Conservation (phyloP, 75 land plant genomes). For the Adiantum capillusveneris region DNA sequence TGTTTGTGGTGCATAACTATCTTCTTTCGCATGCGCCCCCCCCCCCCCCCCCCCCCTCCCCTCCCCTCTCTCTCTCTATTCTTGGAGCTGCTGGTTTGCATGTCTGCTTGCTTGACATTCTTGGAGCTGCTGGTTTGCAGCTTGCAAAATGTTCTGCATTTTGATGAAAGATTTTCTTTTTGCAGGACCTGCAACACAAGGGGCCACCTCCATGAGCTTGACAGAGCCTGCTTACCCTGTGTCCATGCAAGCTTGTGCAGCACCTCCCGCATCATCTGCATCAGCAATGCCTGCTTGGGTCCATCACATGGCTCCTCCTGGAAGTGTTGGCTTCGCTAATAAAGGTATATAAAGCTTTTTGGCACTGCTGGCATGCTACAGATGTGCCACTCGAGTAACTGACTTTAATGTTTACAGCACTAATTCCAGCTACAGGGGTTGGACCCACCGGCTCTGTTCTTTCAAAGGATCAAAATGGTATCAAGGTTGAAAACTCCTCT, state of each 20-base stretch:
- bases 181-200: too few relatives aligned
- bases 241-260: constrained; percentile 2
- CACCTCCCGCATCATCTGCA: constrained; percentile 10
- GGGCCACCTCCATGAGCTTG: neutral
- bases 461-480: constrained; percentile 7
- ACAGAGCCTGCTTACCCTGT: constrained; percentile 1
- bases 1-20: too few relatives aligned
- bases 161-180: too few relatives aligned
- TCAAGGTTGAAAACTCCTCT: constrained; percentile 20
- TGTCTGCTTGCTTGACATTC: too few relatives aligned
- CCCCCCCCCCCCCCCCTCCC: too few relatives aligned
- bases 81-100: too few relatives aligned
- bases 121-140: too few relatives aligned
- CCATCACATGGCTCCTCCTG: constrained; percentile 17
- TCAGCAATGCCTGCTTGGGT: constrained; percentile 22
- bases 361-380: too few relatives aligned
- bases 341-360: neutral
- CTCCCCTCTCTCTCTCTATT: too few relatives aligned
- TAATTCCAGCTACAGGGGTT: neutral
- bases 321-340: neutral
- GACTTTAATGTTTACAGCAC: neutral
- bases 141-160: too few relatives aligned
- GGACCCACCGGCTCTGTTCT: neutral
- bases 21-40: too few relatives aligned
- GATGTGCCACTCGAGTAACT: neutral